A percentile compares a stretch with the other conserved stretches of the same genome.
Conservation (phyloP, 805 yeast species). For the Nakazawaea ernobii region DNA sequence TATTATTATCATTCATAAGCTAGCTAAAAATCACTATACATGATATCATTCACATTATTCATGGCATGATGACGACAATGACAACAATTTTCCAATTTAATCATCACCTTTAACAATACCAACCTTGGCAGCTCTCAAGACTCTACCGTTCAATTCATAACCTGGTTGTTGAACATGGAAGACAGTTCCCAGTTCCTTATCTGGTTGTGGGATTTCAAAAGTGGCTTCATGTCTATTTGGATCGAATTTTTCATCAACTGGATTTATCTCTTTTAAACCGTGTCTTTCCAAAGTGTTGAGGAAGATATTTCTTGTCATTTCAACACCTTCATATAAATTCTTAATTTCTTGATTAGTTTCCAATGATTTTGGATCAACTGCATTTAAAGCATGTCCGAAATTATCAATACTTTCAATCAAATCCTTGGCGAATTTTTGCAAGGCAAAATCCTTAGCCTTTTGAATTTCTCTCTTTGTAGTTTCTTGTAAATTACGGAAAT, state of each 20-base stretch:
- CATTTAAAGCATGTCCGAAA: slow-evolving; percentile 76
- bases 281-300: slow-evolving; percentile 77
- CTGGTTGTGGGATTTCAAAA: slow-evolving; percentile 81
- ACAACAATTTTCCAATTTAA: slow-evolving; percentile 12
- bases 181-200: slow-evolving; percentile 86
- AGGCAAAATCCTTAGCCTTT: slow-evolving; percentile 84
- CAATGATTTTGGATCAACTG: slow-evolving; percentile 60
- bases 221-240: slow-evolving; percentile 93
- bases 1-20: too few species aligned
- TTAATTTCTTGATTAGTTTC: slow-evolving; percentile 57
- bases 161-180: slow-evolving; percentile 92
- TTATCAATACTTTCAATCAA: slow-evolving; percentile 86
- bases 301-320: slow-evolving; percentile 82
- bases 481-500: slow-evolving; percentile 88
- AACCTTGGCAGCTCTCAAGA: slow-evolving; percentile 91
- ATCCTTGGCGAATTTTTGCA: slow-evolving; percentile 89
- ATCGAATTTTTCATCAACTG: slow-evolving; percentile 79
- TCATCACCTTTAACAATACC: slow-evolving; percentile 72
- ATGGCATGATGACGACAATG: too few species aligned
- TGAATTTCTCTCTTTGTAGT: slow-evolving; percentile 82
- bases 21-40: not conserved
- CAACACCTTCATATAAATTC: slow-evolving; percentile 80
- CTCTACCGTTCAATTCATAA: slow-evolving; percentile 78
- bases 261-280: slow-evolving; percentile 77
- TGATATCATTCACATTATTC: not conserved